Percentiles rank a stretch among this genome's conserved stretches.
Evolutionary conservation across 2,329 filamentous ascomycete species (phyloP).

Genomic region (Basipetospora chlamydospora): DNA sequence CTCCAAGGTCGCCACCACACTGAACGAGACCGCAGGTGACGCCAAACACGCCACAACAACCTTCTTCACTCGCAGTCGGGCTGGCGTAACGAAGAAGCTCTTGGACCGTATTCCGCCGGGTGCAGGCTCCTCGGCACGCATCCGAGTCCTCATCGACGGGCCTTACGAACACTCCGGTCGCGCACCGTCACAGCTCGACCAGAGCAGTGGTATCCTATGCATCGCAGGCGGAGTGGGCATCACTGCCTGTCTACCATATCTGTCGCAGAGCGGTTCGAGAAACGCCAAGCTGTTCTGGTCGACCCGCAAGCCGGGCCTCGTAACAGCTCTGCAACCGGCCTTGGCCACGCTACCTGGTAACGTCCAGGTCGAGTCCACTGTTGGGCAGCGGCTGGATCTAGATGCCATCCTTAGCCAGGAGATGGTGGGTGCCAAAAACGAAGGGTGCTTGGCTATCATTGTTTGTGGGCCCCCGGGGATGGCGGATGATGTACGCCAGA

Average conservation of each 20-base stretch:
- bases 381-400: constrained; percentile 12
- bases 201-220: constrained; percentile 14
- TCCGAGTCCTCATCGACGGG: constrained; percentile 15
- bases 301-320: constrained; percentile 10
- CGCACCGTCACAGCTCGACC: constrained; percentile 9
- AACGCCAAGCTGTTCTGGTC: constrained; percentile 14
- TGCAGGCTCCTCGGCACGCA: constrained; percentile 1
- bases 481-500: constrained; percentile 15
- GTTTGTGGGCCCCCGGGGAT: constrained; percentile 17
- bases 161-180: constrained; percentile 13
- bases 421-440: constrained; percentile 8
- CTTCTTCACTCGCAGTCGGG: neutral
- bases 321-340: constrained; percentile 8
- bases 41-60: neutral
- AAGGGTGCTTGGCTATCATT: constrained; percentile 12
- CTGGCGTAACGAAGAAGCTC: neutral
- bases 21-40: neutral
- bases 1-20: neutral
- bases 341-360: constrained; percentile 8
- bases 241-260: constrained; percentile 15
- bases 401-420: constrained; percentile 11
- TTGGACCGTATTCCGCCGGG: neutral
- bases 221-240: constrained; percentile 20
- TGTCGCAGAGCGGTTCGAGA: constrained; percentile 8
- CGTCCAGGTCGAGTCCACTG: constrained; percentile 11